Base-by-base conservation (phyloP, 371 early-diverging fungal species). In the Dichotomocladium elegans region DNA sequence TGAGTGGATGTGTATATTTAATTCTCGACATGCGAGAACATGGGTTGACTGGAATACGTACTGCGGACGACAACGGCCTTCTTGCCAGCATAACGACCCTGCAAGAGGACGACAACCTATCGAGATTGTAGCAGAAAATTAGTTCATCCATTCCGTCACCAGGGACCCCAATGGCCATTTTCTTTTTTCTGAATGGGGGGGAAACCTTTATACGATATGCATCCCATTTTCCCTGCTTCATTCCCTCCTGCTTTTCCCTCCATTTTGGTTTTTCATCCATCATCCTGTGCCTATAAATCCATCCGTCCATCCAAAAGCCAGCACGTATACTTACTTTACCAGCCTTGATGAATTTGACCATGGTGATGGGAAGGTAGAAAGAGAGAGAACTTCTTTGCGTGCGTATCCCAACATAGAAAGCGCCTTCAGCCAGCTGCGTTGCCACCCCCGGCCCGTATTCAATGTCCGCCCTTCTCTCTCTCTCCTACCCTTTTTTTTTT, bases 11-110 rank as follows among this genome's bases (percentile, higher is more conserved):
- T 11, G 12, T 11, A n/a, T 37, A 4, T 37, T 37, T 37, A 15
- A 15, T 11, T 37, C 21, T 44, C 26, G 45, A 10, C 17, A 28
- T 46, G 4, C 28, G 21, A 28, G 14, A 29, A 46, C 19, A 27
- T 27, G 45, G 24, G 45, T 46, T 30, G 49, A 26, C 10, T 17
- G 9, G 25, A 50, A 58, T 59, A 59, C 72, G 56, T 81, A 89
- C 88, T 91, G 83, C 96, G 95, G 74, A 98, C 91, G 70, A 98
- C 93, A 65, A 98, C 98, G 62, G 97, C 98, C 90, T 98, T 98
- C 87, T 94, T 95, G 66, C 99, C 99, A 78, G 99, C 98, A 70
- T 90, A 92, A 64, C 96, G 93, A 63, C 99, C 99, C 71, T 93
- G 90, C 60, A 96, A 92, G 76, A 98, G 79, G 62, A 98, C 88